Base-by-base conservation (phyloP, 768 basidiomycete species). In the Phylloporus arenicola region DNA sequence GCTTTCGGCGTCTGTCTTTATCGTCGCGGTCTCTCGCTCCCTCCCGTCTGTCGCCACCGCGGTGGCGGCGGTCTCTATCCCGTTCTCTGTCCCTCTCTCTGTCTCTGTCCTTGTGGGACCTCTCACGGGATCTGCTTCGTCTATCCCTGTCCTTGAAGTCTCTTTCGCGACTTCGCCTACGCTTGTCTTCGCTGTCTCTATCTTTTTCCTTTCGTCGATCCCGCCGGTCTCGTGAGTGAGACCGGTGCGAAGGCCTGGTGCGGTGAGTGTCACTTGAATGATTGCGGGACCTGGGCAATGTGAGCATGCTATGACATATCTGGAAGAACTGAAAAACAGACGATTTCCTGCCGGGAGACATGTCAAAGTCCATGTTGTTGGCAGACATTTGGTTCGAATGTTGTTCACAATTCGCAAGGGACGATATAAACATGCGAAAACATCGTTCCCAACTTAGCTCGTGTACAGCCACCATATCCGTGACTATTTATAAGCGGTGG, bases 221-320 rank as follows among this genome's bases (percentile, higher is more conserved):
- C 41, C 67, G 61, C 20, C 57, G 72, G 48, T 85, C 86, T 58
- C 79, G 75, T 20, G 88, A 90, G 46, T 70, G 72, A 10, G 89
- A 91, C 53, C 81, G 76, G 59, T 88, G 86, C 42, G 87, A 89
- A 51, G 78, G 77, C 57, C 75, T 77, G 19, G 86, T 88, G 39
- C 79, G 81, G 57, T 82, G 80, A 10, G 87, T 90, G 64, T 88
- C 87, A 33, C 82, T 82, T 3, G 88, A 88, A 65, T 81, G 80
- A 63, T 84, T 84, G 58, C 86, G 82, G 54, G 83, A 84, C 49
- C 83, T 83, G 52, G 40, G 27, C 48, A 50, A 14, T 45, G 52
- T 57, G 2, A 56, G 53, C 20, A 42, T 51, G 10, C 35, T 20
- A 10, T 22, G 8, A 17, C 6, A 48, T 2, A 16, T 38, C 34